Conservation (phyloP, 164 flowering plant genomes). For the Pachysandra terminalis region DNA sequence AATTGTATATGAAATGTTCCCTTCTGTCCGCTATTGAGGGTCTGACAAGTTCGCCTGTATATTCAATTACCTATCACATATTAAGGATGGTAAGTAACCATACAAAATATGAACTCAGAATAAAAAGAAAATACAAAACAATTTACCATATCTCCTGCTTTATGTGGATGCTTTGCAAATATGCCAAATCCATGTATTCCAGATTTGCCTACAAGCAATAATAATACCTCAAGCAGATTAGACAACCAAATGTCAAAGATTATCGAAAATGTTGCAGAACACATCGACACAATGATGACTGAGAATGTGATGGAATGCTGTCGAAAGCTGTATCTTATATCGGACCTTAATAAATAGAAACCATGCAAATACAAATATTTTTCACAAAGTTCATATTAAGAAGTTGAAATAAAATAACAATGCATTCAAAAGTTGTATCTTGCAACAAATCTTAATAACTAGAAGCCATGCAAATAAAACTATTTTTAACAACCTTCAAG, state of each 20-base stretch:
- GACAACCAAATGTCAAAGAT: not conserved
- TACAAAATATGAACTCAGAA: conserved; percentile 1
- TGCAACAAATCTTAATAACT: not conserved
- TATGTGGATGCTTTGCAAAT: conserved; percentile 82
- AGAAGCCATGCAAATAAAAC: not conserved
- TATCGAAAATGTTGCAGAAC: not conserved
- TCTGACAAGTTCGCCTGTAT: conserved; percentile 93
- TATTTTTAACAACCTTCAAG: too few species aligned
- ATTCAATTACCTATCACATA: conserved; percentile 78
- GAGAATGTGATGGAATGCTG: too few species aligned
- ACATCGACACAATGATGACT: too few species aligned
- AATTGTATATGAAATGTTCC: conserved; percentile 84
- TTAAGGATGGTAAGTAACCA: not conserved
- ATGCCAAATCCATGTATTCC: conserved; percentile 97
- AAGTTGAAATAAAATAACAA: too few species aligned
- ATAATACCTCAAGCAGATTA: not conserved
- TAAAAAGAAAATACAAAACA: conserved; percentile 1
- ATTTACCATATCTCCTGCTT: conserved; percentile 93
- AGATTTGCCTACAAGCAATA: conserved; percentile 68
- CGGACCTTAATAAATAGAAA: not conserved
- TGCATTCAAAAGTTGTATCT: too few species aligned
- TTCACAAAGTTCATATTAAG: too few species aligned
- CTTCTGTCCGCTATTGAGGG: conserved; percentile 90
- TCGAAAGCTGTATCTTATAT: too few species aligned
- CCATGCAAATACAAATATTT: not conserved